Evolutionary conservation across 202 grass and related monocot species (phyloP).

Genomic region (Brachypodium distachyon): DNA sequence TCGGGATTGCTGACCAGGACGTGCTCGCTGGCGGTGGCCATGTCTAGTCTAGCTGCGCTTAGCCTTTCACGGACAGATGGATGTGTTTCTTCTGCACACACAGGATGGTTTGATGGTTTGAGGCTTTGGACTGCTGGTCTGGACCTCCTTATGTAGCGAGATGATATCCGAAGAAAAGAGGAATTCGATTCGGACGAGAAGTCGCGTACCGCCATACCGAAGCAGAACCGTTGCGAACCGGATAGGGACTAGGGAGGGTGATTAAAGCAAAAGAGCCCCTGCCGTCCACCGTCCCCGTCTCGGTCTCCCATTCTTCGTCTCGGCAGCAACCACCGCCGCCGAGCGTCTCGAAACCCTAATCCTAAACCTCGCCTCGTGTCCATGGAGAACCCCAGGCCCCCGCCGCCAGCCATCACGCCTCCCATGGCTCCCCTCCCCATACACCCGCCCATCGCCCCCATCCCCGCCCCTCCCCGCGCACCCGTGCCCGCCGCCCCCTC

Average conservation of each 20-base stretch:
- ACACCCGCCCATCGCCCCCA: constrained; percentile 42
- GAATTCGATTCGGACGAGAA: not conserved
- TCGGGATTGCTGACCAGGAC: not conserved
- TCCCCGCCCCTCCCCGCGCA: constrained; percentile 28
- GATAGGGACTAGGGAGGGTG: not conserved
- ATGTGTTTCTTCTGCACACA: not conserved
- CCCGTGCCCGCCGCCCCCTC: not conserved
- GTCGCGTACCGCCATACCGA: not conserved
- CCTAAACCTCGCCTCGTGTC: not conserved
- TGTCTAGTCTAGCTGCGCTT: not conserved
- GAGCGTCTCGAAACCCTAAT: constrained; percentile 36
- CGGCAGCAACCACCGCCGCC: not conserved
- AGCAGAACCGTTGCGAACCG: no score
- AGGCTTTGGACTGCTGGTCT: no score
- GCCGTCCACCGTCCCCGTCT: not conserved
- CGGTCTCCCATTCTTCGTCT: not conserved
- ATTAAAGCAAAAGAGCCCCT: not conserved
- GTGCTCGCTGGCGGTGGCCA: not conserved
- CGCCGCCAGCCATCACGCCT: constrained; percentile 9
- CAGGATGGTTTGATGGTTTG: no score
- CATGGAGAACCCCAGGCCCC: constrained; percentile 42
- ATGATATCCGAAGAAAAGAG: not conserved
- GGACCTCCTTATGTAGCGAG: not conserved
- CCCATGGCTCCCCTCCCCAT: constrained; percentile 31
- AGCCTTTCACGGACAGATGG: not conserved